Evolutionary conservation across 768 basidiomycete genomes (phyloP).

Genomic region (Naematelia aurantialba): DNA sequence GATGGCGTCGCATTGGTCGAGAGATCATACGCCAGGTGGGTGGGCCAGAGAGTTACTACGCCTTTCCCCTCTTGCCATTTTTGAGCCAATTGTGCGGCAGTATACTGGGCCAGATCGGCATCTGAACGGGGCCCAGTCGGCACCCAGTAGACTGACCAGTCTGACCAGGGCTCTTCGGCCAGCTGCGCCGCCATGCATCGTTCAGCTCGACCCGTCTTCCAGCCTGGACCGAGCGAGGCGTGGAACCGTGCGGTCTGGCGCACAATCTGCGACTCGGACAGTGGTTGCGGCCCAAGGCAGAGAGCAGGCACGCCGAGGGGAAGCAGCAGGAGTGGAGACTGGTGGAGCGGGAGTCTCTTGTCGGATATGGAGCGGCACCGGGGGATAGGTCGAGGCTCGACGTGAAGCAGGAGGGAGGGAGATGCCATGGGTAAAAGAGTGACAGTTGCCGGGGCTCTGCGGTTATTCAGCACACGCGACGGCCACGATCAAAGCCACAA

Average conservation of each 20-base stretch:
- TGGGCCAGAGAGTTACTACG: conserved; percentile 25
- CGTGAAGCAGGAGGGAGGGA: neutral
- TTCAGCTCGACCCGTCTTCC: neutral
- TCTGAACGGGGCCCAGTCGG: neutral
- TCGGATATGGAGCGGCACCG: neutral
- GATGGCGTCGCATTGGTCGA: neutral
- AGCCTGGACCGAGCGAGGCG: conserved; percentile 8
- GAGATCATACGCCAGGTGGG: conserved; percentile 7
- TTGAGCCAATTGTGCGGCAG: conserved; percentile 5
- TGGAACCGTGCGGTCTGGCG: neutral
- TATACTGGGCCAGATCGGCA: neutral
- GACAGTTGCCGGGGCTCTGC: neutral
- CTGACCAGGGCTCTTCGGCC: neutral
- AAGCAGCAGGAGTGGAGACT: neutral
- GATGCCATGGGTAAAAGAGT: neutral
- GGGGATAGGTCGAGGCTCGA: neutral
- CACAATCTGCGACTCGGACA: neutral
- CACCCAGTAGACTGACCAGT: conserved; percentile 26
- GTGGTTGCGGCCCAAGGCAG: neutral
- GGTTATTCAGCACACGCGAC: too few relatives aligned
- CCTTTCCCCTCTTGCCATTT: conserved; percentile 11
- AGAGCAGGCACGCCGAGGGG: neutral
- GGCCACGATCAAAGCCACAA: too few relatives aligned
- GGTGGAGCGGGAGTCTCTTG: neutral
- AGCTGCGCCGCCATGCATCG: neutral